phyloP scores from a whole-genome alignment of 2,329 filamentous ascomycete species.

The Beauveria pseudobassiana region DNA sequence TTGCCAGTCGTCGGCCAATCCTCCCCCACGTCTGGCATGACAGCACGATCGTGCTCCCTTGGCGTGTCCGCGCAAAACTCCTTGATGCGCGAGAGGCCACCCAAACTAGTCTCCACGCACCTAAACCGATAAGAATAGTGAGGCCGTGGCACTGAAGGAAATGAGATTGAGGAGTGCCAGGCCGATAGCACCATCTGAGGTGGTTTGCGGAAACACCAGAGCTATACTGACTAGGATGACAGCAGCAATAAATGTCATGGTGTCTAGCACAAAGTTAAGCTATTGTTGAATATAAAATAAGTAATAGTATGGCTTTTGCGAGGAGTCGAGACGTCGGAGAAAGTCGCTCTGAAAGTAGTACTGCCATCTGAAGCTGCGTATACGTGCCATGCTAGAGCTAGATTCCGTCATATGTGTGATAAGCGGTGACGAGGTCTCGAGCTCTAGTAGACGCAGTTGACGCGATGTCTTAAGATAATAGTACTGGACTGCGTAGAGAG shows the following conservation, averaged over 20 bases:
- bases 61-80: not conserved
- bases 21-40: not conserved
- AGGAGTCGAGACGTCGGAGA: slow-evolving; percentile 38
- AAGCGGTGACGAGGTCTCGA: slow-evolving; percentile 27
- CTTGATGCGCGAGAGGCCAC: not conserved
- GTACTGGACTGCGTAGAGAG: slow-evolving; percentile 23
- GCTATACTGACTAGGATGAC: slow-evolving; percentile 37
- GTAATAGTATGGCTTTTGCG: slow-evolving; percentile 48
- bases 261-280: slow-evolving; percentile 38
- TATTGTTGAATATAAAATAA: slow-evolving; percentile 47
- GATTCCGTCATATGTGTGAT: slow-evolving; percentile 35
- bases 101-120: slow-evolving; percentile 2
- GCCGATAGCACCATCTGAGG: slow-evolving; percentile 10
- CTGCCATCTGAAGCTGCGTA: slow-evolving; percentile 48
- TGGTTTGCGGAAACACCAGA: slow-evolving; percentile 18
- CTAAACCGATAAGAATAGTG: not conserved
- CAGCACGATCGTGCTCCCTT: not conserved
- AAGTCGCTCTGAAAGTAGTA: slow-evolving; percentile 33
- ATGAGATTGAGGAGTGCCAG: slow-evolving; percentile 17
- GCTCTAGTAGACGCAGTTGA: slow-evolving; percentile 28
- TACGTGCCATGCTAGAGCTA: slow-evolving; percentile 35
- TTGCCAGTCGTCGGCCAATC: slow-evolving; percentile 1
- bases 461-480: slow-evolving; percentile 29
- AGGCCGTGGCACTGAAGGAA: slow-evolving; percentile 18
- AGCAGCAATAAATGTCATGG: slow-evolving; percentile 37